Base-by-base conservation (phyloP, 2,329 filamentous ascomycete species). In the Cadophora malorum region DNA sequence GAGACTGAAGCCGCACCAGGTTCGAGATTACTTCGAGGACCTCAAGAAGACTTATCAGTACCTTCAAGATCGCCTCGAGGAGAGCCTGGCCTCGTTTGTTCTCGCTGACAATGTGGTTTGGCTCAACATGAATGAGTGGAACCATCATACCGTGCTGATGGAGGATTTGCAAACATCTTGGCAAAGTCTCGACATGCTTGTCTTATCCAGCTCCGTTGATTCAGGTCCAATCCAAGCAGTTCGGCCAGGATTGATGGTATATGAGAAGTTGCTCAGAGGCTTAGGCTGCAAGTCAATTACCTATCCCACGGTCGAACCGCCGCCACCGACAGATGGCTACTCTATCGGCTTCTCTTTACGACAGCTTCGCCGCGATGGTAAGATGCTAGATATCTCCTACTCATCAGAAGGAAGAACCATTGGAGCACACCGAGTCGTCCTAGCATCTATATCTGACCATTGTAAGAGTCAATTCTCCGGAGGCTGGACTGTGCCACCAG, bases 141-240 rank as follows among this genome's bases (percentile, higher is more conserved):
- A 71, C 25, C 38, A 49, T 1, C 52, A 62, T 0, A 21, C 0
- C 19, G 52, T 71, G 5, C 5, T 50, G 9, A 12, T 73, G 9
- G 53, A 58, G 3, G 68, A 75, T 21, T 35, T 76, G n/a, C 14
- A 33, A 19, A 56, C 50, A 21, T 71, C 67, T 10, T 76, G 74
- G 75, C 60, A 68, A 6, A 60, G 52, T 2, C 58, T 72, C n/a
- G 41, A 69, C 3, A 45, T 71, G 1, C 70, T 77, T 1, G 68
- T 76, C 2, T 58, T 76, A 3, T 73, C 69, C 0, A 76, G 71
- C 52, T 73, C 74, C 0, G 70, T 60, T 23, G 75, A 77, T 67
- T 67, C 70, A 9, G 72, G 72, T 0, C 41, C 47, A 1, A 61
- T 73, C 1, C 71, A 74, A 66, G 71, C 73, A 10, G 67, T 76